Base-by-base conservation (phyloP, 768 basidiomycete genomes). In the Boletus rubropictus region DNA sequence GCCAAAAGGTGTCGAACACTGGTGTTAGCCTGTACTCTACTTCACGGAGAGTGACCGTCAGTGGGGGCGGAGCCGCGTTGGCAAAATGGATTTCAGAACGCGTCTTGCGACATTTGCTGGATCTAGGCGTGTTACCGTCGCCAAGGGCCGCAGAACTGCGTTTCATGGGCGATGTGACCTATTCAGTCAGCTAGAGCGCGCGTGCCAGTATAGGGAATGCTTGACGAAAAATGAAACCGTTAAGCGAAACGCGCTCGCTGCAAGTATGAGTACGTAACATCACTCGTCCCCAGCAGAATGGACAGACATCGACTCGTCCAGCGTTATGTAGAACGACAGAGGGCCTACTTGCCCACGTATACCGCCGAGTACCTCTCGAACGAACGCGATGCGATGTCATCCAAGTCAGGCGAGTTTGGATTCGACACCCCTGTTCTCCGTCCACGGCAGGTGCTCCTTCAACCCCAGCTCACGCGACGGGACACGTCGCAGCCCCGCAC, bases 1-100 rank as follows among this genome's bases (percentile, higher is more conserved):
- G 56, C 78, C 78, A 84, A 57, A 84, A 78, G 0, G 79, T 77
- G 58, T 84, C 78, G 46, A 83, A 82, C 12, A 72, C 76, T 25
- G 73, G 65, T 0, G 79, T 79, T 1, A 78, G 73, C 32, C 58
- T 54, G 18, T 79, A 70, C 21, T 53, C 60, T 7, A 50, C 58
- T 14, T 73, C 72, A 24, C 59, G 65, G 38, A 81, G 54, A 3
- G 60, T 61, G 48, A 66, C 44, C 0, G 60, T 60, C 53, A 66
- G 22, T 4, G 66, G 62, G 1, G 65, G 66, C 11, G 51, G 52
- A 5, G 34, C 4, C 0, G 44, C 42, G 12, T 44, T 9, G 28
- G 44, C 46, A 7, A 47, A 44, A 24, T 66, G 29, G 33, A 68
- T 44, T 28, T 49, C 14, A 25, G 54, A 62, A 32, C 37, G 39